A percentile compares a stretch with the other conserved stretches of the same genome.
Evolutionary conservation across 2,329 filamentous ascomycete species (phyloP).

Genomic region (Phoma sp.): DNA sequence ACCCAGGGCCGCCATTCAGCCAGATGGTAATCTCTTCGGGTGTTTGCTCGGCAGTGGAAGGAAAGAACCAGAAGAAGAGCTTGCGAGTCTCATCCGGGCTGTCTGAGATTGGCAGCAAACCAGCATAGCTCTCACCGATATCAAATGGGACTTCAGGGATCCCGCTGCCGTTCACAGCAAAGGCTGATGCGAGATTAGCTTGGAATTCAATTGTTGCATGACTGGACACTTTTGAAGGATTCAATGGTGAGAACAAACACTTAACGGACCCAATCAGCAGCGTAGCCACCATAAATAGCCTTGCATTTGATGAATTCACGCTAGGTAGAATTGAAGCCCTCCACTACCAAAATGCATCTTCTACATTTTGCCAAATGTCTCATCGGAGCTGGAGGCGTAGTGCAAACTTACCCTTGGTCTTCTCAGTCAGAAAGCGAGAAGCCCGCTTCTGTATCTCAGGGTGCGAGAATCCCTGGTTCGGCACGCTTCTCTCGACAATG

Average conservation of each 20-base stretch:
- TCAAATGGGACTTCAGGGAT: slow-evolving; percentile 75
- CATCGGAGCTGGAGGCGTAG: too few species aligned
- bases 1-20: slow-evolving; percentile 15
- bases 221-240: too few species aligned
- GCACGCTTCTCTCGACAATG: slow-evolving; percentile 35
- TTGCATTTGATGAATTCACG: too few species aligned
- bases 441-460: slow-evolving; percentile 44
- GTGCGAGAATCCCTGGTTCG: slow-evolving; percentile 37
- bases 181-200: slow-evolving; percentile 54
- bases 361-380: too few species aligned
- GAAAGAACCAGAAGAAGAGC: slow-evolving; percentile 71
- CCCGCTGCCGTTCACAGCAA: slow-evolving; percentile 66
- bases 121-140: slow-evolving; percentile 69
- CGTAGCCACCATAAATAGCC: too few species aligned
- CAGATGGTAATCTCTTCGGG: slow-evolving; percentile 67
- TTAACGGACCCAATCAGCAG: too few species aligned
- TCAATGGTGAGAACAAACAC: too few species aligned
- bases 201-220: background rate
- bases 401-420: slow-evolving; percentile 36
- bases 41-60: slow-evolving; percentile 57
- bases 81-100: slow-evolving; percentile 57
- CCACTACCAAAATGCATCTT: too few species aligned
- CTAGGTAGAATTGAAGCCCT: too few species aligned
- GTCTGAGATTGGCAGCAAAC: slow-evolving; percentile 63
- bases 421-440: slow-evolving; percentile 38